Base-by-base conservation (phyloP, 2,329 filamentous ascomycete genomes). In the Penicillium olsonii region DNA sequence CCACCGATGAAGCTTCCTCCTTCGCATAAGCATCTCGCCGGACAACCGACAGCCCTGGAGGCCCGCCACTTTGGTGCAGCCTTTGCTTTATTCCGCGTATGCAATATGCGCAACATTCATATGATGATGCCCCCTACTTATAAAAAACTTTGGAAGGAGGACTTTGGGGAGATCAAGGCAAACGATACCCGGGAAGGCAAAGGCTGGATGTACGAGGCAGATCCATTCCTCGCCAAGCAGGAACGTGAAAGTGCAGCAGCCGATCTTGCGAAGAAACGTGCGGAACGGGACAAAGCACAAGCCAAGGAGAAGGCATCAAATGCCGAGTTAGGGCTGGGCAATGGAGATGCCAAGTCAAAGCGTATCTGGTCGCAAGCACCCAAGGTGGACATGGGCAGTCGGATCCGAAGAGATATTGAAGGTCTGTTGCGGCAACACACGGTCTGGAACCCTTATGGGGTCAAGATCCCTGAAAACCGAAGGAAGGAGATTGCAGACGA, bases 81-180 rank as follows among this genome's bases (percentile, higher is more conserved):
- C 0, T 97, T 95, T 72, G 88, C 87, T 2, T 79, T 99, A 8
- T 97, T 94, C 67, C 83, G 94, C 42, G 88, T 97, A 3, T 92
- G 89, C 70, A 96, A 88, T 66, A 95, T 95, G 85, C 91, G 92
- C 72, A 97, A 97, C 67, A 84, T 96, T 62, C 90, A 96, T 67
- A 95, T 91, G 77, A 92, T 92, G 75, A 79, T 99, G 57, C 94
- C 94, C 19, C 94, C 94, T 0, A 88, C 88, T 51, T 95, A 96
- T 72, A 87, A 87, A 65, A 84, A 89, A 56, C 75, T 96, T 35
- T 99, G 94, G 94, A 95, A 95, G 67, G 83, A 83, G 5, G 85
- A 92, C 50, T 96, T 99, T 59, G 83, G 87, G 54, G 81, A 84
- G 4, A 75, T 97, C 55, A 97, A 96, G 72, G 84, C 83, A 56